Percentiles rank a stretch among this genome's conserved stretches.
phyloP scores from a whole-genome alignment of 352 stramenopile species.

The Globisporangium abappressorium region DNA sequence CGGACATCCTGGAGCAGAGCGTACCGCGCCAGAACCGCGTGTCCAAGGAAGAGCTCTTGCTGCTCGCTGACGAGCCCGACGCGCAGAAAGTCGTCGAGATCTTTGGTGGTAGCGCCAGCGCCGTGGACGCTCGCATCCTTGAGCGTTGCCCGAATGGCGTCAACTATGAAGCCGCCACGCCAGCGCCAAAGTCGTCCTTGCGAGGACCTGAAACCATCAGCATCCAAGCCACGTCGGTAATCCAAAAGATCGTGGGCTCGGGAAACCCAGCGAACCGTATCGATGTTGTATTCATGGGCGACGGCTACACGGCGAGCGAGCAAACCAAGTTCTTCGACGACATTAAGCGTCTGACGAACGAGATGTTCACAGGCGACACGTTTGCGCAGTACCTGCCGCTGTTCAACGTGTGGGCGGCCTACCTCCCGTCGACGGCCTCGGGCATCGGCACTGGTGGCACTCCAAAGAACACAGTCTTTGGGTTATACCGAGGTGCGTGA shows the following conservation, averaged over 20 bases:
- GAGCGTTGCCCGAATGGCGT: background rate
- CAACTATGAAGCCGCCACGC: background rate
- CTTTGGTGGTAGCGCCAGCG: constrained; percentile 13
- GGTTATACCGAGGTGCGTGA: constrained; percentile 21
- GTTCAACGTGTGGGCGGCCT: constrained; percentile 31
- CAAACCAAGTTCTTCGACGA: constrained; percentile 30
- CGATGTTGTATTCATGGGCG: constrained; percentile 45
- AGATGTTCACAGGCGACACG: constrained; percentile 35
- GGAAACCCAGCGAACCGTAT: constrained; percentile 34
- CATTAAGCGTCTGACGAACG: constrained; percentile 31
- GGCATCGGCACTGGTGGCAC: constrained; percentile 23
- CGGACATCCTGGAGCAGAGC: constrained; percentile 16
- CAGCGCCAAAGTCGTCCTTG: too few species aligned
- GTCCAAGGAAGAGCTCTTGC: constrained; percentile 12
- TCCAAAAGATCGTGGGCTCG: constrained; percentile 34
- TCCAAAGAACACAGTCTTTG: constrained; percentile 21
- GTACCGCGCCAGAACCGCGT: constrained; percentile 17
- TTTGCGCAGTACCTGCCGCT: constrained; percentile 29
- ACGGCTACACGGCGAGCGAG: constrained; percentile 35
- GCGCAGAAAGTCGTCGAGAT: constrained; percentile 19
- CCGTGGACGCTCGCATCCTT: background rate
- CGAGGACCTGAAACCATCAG: too few species aligned
- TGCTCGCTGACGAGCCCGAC: constrained; percentile 6
- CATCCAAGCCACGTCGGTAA: background rate
- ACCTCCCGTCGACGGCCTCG: constrained; percentile 20